Percentiles rank a stretch among this genome's conserved stretches.
Conservation (phyloP, 2,329 filamentous ascomycete genomes). For the Ophioceras dolichostomum region DNA sequence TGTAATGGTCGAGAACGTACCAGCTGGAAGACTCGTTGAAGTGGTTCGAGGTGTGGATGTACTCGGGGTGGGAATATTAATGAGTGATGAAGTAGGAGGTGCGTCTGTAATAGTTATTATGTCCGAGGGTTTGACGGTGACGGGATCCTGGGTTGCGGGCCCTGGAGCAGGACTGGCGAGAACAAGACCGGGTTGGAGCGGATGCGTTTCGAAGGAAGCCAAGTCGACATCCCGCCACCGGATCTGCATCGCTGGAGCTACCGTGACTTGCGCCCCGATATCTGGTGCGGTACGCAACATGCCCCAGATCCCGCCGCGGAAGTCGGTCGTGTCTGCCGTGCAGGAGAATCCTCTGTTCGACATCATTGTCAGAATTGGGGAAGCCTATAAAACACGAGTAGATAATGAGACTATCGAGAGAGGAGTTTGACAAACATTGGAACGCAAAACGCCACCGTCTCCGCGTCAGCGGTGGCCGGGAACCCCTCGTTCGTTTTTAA, state of each 20-base stretch:
- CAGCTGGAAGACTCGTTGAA: too few species aligned
- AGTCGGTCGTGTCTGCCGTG: constrained; percentile 26
- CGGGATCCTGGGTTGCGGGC: background rate
- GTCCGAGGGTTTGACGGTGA: too few species aligned
- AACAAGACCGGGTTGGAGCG: constrained; percentile 18
- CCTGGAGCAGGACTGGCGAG: constrained; percentile 9
- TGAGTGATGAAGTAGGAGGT: too few species aligned
- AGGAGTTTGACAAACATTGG: constrained; percentile 9
- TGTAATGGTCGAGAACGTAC: too few species aligned
- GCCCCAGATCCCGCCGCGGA: constrained; percentile 25
- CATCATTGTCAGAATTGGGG: too few species aligned
- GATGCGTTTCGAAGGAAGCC: constrained; percentile 20
- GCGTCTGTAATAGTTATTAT: background rate
- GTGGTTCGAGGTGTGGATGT: too few species aligned
- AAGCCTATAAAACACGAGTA: too few species aligned
- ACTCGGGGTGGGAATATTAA: too few species aligned
- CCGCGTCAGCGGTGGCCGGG: constrained; percentile 7
- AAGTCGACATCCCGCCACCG: constrained; percentile 23
- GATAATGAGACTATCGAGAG: too few species aligned
- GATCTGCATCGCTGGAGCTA: constrained; percentile 25
- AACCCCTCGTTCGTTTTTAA: constrained; percentile 5
- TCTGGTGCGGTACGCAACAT: constrained; percentile 11
- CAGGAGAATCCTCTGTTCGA: constrained; percentile 24
- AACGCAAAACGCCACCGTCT: constrained; percentile 12
- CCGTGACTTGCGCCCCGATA: constrained; percentile 7